These are phyloP conservation scores for Colletotrichum sp. DNA, from an alignment of 2,329 filamentous ascomycete genomes.

Conservation along the genomic window DNA sequence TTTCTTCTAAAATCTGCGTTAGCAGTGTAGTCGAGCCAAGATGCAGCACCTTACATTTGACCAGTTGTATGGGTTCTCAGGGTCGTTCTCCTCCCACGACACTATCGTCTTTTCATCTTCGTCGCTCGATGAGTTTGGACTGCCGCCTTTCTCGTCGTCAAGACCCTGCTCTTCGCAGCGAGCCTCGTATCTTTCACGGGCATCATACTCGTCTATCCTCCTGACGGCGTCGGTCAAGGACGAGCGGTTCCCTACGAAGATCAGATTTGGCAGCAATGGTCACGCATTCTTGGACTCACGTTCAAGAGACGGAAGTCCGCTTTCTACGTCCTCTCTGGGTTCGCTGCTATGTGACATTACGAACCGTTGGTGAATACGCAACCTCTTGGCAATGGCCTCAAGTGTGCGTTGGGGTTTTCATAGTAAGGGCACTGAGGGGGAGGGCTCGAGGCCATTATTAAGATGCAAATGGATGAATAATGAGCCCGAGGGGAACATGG, in stretches of 20 bases:
- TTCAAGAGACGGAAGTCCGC: neutral
- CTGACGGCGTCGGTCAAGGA: neutral
- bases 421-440: neutral
- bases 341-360: neutral
- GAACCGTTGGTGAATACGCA: neutral
- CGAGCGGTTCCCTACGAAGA: neutral
- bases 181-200: constrained; percentile 37
- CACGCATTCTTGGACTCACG: neutral
- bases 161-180: constrained; percentile 41
- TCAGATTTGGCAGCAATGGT: neutral
- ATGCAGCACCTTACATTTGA: constrained; percentile 34
- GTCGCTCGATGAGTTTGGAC: constrained; percentile 28
- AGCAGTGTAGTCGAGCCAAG: neutral
- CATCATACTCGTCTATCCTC: constrained; percentile 44
- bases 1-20: constrained; percentile 42
- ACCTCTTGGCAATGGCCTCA: neutral
- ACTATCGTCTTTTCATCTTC: constrained; percentile 29
- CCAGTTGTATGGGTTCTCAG: constrained; percentile 61
- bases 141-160: constrained; percentile 22
- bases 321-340: neutral
- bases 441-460: constrained; percentile 1
- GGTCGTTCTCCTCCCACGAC: constrained; percentile 50
- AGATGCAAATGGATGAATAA: constrained; percentile 13
- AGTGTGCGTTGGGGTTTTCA: neutral
- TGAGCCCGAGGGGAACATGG: neutral